phyloP scores from a whole-genome alignment of 2,329 filamentous ascomycete genomes.

The Pseudogymnoascus sp. region DNA sequence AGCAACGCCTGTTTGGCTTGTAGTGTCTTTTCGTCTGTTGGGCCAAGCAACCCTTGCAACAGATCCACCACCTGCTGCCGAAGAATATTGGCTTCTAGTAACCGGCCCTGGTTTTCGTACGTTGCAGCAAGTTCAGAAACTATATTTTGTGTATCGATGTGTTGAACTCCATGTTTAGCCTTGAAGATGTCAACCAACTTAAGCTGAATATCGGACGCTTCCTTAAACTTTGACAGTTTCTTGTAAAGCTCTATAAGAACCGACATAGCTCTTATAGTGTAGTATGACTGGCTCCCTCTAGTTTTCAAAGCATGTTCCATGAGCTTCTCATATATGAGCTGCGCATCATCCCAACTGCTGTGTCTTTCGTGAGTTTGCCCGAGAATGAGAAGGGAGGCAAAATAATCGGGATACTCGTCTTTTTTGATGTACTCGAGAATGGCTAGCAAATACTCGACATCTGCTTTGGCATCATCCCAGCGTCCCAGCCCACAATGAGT shows the following conservation, averaged over 20 bases:
- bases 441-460: not conserved
- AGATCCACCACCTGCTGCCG: not conserved
- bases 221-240: not conserved
- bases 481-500: not conserved
- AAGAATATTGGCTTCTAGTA: not conserved
- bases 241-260: not conserved
- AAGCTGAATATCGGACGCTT: not conserved
- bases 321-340: not conserved
- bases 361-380: not conserved
- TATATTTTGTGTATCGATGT: not conserved
- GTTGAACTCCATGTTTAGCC: not conserved
- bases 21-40: not conserved
- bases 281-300: not conserved
- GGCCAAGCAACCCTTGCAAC: not conserved
- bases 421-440: not conserved
- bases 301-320: not conserved
- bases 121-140: not conserved
- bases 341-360: not conserved
- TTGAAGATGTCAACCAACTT: not conserved
- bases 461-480: not conserved
- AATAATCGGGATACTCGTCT: not conserved
- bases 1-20: not conserved
- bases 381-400: not conserved
- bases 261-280: not conserved
- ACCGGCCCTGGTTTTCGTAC: not conserved